Evolutionary conservation across 352 stramenopile species (phyloP).

Genomic region (Globisporangium apiculatum): DNA sequence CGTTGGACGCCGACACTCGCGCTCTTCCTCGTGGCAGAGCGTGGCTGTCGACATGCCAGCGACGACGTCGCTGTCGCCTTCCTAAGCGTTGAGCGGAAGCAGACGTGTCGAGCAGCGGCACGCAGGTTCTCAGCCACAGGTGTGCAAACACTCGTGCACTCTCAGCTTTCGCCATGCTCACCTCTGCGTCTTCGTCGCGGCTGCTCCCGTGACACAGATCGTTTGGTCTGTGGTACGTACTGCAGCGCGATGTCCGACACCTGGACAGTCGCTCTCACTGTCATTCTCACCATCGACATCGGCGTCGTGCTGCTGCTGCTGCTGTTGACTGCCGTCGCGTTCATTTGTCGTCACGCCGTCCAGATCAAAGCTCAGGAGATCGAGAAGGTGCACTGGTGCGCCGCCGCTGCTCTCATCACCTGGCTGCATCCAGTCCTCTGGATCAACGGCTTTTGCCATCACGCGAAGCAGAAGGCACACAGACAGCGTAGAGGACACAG

Average conservation of each 20-base stretch:
- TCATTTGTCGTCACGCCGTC: background rate
- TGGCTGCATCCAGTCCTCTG: background rate
- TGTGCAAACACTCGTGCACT: background rate
- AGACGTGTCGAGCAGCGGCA: too few relatives aligned
- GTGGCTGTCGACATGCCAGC: background rate
- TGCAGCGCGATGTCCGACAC: background rate
- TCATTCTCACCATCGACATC: background rate
- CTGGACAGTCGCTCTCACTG: background rate
- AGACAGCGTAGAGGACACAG: background rate
- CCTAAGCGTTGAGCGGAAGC: too few relatives aligned
- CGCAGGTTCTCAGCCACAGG: too few relatives aligned
- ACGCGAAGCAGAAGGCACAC: background rate
- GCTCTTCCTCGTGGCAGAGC: conserved; percentile 1
- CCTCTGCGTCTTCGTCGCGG: conserved; percentile 16
- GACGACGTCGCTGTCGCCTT: too few relatives aligned
- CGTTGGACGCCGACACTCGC: background rate
- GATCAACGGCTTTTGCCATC: background rate
- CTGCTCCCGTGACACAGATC: conserved; percentile 22
- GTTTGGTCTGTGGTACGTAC: conserved; percentile 11
- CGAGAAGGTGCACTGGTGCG: background rate
- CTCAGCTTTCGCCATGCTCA: conserved; percentile 2
- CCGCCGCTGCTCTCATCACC: background rate
- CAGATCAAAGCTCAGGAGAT: background rate
- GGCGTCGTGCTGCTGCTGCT: background rate
- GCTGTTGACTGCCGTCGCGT: background rate